Percentiles rank a stretch among this genome's conserved stretches.
These are phyloP conservation scores for Cutaneotrichosporon curvatum DNA, from an alignment of 1,284 basidiomycete genomes.

Conservation along the genomic window DNA sequence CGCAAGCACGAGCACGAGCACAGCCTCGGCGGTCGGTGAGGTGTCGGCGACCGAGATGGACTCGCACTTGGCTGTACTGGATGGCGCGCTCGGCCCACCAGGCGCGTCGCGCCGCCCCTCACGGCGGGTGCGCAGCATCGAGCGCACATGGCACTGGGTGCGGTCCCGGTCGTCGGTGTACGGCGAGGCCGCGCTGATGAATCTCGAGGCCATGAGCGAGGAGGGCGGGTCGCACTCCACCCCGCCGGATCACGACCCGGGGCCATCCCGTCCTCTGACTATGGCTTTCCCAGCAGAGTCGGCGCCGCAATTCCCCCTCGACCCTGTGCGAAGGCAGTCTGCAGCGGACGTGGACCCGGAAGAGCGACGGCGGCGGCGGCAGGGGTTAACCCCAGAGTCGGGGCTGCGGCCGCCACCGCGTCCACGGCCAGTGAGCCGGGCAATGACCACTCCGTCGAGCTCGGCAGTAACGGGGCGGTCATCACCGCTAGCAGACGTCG, in stretches of 20 bases:
- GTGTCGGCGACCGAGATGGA: slow-evolving; percentile 18
- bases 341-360: slow-evolving; percentile 11
- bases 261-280: slow-evolving; percentile 6
- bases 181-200: slow-evolving; percentile 11
- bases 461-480: not conserved
- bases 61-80: slow-evolving; percentile 12
- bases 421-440: slow-evolving; percentile 4
- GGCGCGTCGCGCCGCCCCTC: slow-evolving; percentile 15
- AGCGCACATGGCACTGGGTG: slow-evolving; percentile 20
- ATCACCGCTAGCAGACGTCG: too few relatives aligned
- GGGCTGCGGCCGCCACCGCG: slow-evolving; percentile 15
- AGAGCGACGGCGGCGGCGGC: slow-evolving; percentile 11
- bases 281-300: slow-evolving; percentile 3
- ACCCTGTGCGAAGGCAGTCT: too few relatives aligned
- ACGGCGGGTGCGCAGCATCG: slow-evolving; percentile 15
- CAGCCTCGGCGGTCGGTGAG: slow-evolving; percentile 3
- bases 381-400: slow-evolving; percentile 12
- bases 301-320: not conserved
- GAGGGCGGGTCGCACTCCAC: slow-evolving; percentile 3
- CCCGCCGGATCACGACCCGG: too few relatives aligned
- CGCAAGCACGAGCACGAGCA: slow-evolving; percentile 9
- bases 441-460: not conserved
- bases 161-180: slow-evolving; percentile 17
- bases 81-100: slow-evolving; percentile 11
- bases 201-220: slow-evolving; percentile 2